phyloP scores from a whole-genome alignment of 176 grass and related monocot species.

The Pharus latifolius region DNA sequence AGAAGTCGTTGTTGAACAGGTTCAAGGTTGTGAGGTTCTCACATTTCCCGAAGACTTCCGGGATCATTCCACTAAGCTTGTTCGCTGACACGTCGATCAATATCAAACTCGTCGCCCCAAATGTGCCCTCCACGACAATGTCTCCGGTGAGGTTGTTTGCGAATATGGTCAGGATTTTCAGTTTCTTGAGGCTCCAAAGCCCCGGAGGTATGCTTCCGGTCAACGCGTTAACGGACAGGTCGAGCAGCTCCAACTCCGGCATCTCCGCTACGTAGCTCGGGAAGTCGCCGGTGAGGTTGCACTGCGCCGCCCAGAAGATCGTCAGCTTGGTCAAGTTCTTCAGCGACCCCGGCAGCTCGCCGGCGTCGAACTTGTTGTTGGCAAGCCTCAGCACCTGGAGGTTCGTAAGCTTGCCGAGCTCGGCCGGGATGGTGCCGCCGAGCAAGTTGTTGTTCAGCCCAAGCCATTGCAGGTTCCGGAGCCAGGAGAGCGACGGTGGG shows the following conservation, averaged over 20 bases:
- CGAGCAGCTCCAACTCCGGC: conserved; percentile 3
- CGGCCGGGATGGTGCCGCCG: conserved; percentile 21
- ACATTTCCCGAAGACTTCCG: conserved; percentile 40
- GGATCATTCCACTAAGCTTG: conserved; percentile 45
- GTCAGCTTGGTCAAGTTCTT: conserved; percentile 27
- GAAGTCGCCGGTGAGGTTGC: conserved; percentile 33
- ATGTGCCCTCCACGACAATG: conserved; percentile 7
- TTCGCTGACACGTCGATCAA: conserved; percentile 27
- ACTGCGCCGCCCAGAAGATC: not conserved
- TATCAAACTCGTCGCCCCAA: conserved; percentile 22
- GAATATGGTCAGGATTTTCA: not conserved
- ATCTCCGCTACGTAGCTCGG: conserved; percentile 25
- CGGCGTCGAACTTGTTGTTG: conserved; percentile 8
- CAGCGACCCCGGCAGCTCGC: conserved; percentile 40
- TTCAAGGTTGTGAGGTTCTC: not conserved
- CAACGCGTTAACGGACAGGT: conserved; percentile 16
- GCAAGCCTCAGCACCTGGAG: conserved; percentile 11
- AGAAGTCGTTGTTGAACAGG: conserved; percentile 39
- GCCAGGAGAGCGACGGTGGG: conserved; percentile 25
- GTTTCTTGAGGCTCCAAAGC: conserved; percentile 49
- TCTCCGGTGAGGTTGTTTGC: conserved; percentile 19
- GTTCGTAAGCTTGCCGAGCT: conserved; percentile 38
- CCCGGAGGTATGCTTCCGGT: conserved; percentile 40
- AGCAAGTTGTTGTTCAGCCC: conserved; percentile 19
- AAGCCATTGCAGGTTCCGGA: conserved; percentile 19